Conservation (phyloP, 1,284 basidiomycete genomes). For the Melampsora larici-populina region DNA sequence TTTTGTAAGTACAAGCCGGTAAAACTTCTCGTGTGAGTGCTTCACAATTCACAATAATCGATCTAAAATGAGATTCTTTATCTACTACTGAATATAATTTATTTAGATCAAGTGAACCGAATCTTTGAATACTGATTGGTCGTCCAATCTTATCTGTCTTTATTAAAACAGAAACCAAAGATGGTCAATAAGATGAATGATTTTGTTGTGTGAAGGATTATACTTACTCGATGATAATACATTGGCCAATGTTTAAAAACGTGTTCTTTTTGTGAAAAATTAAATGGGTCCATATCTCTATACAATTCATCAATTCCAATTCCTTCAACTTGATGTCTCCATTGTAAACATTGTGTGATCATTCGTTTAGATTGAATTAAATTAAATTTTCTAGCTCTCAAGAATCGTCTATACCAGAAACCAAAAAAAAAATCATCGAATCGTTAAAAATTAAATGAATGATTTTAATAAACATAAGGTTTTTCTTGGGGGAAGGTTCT, state of each 20-base stretch:
- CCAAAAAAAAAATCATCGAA: too few species aligned
- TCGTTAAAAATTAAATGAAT: too few species aligned
- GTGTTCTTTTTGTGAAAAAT: conserved; percentile 40
- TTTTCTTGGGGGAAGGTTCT: neutral
- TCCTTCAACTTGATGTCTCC: conserved; percentile 43
- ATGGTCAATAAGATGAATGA: neutral
- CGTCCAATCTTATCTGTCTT: conserved; percentile 42
- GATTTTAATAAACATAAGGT: too few species aligned
- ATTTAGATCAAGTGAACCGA: conserved; percentile 41
- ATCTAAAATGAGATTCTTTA: conserved; percentile 43
- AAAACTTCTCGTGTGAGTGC: conserved; percentile 44
- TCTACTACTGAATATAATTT: conserved; percentile 42
- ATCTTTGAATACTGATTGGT: conserved; percentile 44
- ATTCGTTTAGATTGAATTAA: conserved; percentile 33
- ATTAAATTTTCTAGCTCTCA: conserved; percentile 43
- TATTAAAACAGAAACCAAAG: neutral
- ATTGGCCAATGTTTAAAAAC: conserved; percentile 45
- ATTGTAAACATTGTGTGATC: conserved; percentile 41
- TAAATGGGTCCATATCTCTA: conserved; percentile 43
- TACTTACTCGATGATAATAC: conserved; percentile 39
- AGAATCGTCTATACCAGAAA: conserved; percentile 42
- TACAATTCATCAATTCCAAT: conserved; percentile 44
- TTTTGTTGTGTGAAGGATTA: too few species aligned
- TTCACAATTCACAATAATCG: conserved; percentile 44
- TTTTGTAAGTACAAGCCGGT: conserved; percentile 37